A percentile compares a stretch with the other conserved stretches of the same genome.
These are phyloP conservation scores for Nemophila menziesii DNA, from an alignment of 257 asterid species.

Conservation along the genomic window DNA sequence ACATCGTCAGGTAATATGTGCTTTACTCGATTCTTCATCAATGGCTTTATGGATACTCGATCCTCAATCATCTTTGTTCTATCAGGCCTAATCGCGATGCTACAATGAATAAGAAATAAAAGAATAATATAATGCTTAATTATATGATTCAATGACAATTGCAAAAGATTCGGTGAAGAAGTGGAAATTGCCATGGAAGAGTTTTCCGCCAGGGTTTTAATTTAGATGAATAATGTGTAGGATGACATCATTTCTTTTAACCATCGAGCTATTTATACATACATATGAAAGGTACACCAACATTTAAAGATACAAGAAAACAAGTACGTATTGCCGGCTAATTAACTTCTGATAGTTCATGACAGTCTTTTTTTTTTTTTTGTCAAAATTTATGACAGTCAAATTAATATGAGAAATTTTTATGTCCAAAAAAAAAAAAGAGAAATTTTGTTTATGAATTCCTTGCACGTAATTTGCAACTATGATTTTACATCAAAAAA, in stretches of 20 bases:
- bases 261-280: not conserved
- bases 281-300: too few relatives aligned
- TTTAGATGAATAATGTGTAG: not conserved
- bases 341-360: too few relatives aligned
- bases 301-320: too few relatives aligned
- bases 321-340: too few relatives aligned
- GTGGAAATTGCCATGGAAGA: not conserved
- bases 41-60: not conserved
- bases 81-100: not conserved
- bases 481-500: too few relatives aligned
- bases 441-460: too few relatives aligned
- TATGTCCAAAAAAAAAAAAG: too few relatives aligned
- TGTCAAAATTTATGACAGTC: too few relatives aligned
- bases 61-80: not conserved
- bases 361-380: too few relatives aligned
- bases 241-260: not conserved
- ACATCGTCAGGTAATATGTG: not conserved
- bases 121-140: not conserved
- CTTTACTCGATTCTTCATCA: not conserved
- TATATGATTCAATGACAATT: not conserved
- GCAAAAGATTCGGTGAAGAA: not conserved
- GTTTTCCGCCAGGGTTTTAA: not conserved
- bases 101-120: not conserved
- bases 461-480: too few relatives aligned
- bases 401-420: too few relatives aligned